Evolutionary conservation across 371 early-diverging fungal genomes (phyloP), one percentile per base, ranked within the genome.

Genomic region (Hamiltosporidium tvaerminnensis): DNA sequence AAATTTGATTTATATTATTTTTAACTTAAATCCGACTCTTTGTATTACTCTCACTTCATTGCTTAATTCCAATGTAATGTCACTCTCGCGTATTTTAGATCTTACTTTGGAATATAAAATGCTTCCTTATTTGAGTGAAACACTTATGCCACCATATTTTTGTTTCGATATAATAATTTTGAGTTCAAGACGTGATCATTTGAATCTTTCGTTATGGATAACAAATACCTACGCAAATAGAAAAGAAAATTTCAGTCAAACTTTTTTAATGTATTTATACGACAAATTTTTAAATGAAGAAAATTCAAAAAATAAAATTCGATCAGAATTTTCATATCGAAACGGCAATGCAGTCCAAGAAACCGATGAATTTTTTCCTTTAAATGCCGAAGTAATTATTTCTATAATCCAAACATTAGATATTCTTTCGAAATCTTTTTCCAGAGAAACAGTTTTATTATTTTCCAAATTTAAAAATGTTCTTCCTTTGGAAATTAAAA

Each of bases 161-260:
- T 74, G 71, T 35, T 68, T 64, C 37, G 74, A 74, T 37, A 41
- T 74, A 7, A 64, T 74, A 35, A 62, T 74, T 47, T 55, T 74
- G 35, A 63, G 67, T 47, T 63, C 61, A 7, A 32, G 63, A 16
- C 54, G 71, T 59, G 71, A 74, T 32, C 68, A 68, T 59, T 33
- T 74, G 50, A 70, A 74, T 60, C 56, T 74, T 7, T 48, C 48
- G 12, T 57, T 70, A 23, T 74, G 70, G 71, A 31, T 68, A 3
- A 38, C 33, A 14, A 70, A 70, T 47, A 59, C 49, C 23, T 37
- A 62, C 16, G 50, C 31, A 12, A 32, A 41, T 0, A 55, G 49
- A 16, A 66, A 54, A 44, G 68, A 64, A 12, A 36, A 16, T 12
- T 67, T 68, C 64, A 57, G 50, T 32, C 59, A 47, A 30, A 14